phyloP scores from a whole-genome alignment of 2,329 filamentous ascomycete species.

The Alternaria metachromatica region DNA sequence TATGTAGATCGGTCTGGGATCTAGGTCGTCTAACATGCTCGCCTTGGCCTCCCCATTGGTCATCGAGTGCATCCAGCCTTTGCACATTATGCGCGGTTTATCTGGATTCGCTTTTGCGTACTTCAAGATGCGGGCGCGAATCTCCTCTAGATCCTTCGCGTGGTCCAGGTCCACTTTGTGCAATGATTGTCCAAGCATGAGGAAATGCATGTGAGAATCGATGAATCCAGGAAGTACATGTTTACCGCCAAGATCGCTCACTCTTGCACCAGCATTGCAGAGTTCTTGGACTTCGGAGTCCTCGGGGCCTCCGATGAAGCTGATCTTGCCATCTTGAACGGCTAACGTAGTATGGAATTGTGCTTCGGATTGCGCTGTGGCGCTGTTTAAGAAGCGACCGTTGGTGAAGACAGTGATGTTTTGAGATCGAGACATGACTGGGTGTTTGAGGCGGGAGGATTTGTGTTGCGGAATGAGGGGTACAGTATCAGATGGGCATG shows the following conservation, averaged over 20 bases:
- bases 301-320: slow-evolving; percentile 47
- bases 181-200: slow-evolving; percentile 62
- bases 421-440: slow-evolving; percentile 14
- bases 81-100: slow-evolving; percentile 58
- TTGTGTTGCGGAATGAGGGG: slow-evolving; percentile 7
- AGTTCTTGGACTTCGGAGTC: slow-evolving; percentile 37
- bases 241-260: slow-evolving; percentile 46
- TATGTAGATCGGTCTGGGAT: slow-evolving; percentile 61
- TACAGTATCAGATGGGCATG: slow-evolving; percentile 12
- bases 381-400: slow-evolving; percentile 31
- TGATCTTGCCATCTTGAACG: slow-evolving; percentile 51
- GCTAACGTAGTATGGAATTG: slow-evolving; percentile 45
- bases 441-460: background rate
- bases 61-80: slow-evolving; percentile 65
- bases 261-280: slow-evolving; percentile 22
- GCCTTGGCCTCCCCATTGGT: slow-evolving; percentile 59
- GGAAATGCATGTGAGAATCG: slow-evolving; percentile 65
- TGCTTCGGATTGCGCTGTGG: slow-evolving; percentile 2
- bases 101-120: slow-evolving; percentile 57
- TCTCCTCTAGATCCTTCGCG: slow-evolving; percentile 59
- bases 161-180: slow-evolving; percentile 58
- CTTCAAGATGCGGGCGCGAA: slow-evolving; percentile 54
- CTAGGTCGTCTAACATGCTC: slow-evolving; percentile 60
- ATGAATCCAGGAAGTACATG: slow-evolving; percentile 63
- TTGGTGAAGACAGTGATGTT: slow-evolving; percentile 34